phyloP scores from a whole-genome alignment of 176 grass and related monocot species.

The Rhynchospora tenuis region DNA sequence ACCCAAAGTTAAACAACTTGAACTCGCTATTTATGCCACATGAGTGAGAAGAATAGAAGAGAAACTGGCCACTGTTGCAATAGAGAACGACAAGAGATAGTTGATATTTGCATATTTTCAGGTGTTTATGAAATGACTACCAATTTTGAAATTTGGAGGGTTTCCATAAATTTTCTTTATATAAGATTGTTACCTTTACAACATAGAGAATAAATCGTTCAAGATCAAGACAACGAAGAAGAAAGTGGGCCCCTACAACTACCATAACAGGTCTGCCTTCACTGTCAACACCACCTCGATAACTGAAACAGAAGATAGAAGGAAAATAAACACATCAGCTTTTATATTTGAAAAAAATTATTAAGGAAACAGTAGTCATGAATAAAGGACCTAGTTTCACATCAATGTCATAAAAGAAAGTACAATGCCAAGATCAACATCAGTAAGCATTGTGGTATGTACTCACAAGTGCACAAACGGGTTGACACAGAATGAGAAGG shows the following conservation, averaged over 20 bases:
- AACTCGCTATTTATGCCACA: neutral
- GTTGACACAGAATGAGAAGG: neutral
- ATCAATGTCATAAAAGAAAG: neutral
- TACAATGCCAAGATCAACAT: neutral
- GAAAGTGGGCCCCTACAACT: conserved; percentile 92
- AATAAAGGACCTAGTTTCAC: neutral
- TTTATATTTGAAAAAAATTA: neutral
- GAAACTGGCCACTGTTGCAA: neutral
- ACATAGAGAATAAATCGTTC: conserved; percentile 85
- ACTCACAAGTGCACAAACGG: neutral
- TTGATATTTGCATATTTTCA: neutral
- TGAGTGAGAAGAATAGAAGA: neutral
- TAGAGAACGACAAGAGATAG: neutral
- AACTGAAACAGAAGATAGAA: conserved; percentile 40
- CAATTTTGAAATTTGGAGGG: neutral
- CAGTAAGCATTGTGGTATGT: neutral
- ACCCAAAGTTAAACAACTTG: neutral
- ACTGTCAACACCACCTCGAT: conserved; percentile 76
- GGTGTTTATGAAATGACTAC: neutral
- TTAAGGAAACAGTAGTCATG: neutral
- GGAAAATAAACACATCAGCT: conserved; percentile 11
- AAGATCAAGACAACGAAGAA: conserved; percentile 90
- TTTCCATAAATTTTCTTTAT: neutral
- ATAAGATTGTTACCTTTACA: conserved; percentile 58
- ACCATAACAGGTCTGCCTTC: conserved; percentile 90